These are phyloP conservation scores for Acacia crassicarpa DNA, from an alignment of 306 rosid genomes.

Conservation along the genomic window DNA sequence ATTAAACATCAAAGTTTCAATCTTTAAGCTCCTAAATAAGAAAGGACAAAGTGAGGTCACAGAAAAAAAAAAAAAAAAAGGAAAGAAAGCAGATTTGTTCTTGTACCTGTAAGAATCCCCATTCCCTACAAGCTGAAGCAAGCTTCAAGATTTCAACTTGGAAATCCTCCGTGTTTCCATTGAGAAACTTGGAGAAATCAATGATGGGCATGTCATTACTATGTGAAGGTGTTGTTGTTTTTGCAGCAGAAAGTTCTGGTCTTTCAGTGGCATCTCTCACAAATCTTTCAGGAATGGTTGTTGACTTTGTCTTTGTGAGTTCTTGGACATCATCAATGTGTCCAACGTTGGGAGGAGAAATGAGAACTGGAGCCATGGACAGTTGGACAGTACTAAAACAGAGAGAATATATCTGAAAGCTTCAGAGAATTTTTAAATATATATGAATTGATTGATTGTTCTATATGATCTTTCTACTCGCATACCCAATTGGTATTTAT, in stretches of 20 bases:
- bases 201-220: constrained; percentile 63
- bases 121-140: constrained; percentile 70
- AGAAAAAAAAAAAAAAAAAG: background rate
- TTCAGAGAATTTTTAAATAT: background rate
- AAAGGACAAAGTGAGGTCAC: background rate
- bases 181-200: constrained; percentile 62
- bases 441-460: constrained; percentile 11
- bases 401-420: background rate
- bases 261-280: constrained; percentile 63
- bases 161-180: constrained; percentile 51
- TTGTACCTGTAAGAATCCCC: constrained; percentile 97
- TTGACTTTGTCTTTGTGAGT: constrained; percentile 65
- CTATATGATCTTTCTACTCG: constrained; percentile 24
- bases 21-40: background rate
- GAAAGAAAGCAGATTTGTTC: background rate
- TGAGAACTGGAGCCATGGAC: constrained; percentile 73
- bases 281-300: constrained; percentile 80
- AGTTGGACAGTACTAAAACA: constrained; percentile 24
- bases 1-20: background rate
- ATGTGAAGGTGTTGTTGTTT: constrained; percentile 23
- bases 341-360: constrained; percentile 60
- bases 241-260: constrained; percentile 36
- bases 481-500: constrained; percentile 48
- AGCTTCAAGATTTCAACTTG: constrained; percentile 52
- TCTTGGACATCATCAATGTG: constrained; percentile 97